Percentiles rank a stretch among this genome's conserved stretches.
phyloP scores from a whole-genome alignment of 2,329 filamentous ascomycete species.

The Calonectria pauciramosa region DNA sequence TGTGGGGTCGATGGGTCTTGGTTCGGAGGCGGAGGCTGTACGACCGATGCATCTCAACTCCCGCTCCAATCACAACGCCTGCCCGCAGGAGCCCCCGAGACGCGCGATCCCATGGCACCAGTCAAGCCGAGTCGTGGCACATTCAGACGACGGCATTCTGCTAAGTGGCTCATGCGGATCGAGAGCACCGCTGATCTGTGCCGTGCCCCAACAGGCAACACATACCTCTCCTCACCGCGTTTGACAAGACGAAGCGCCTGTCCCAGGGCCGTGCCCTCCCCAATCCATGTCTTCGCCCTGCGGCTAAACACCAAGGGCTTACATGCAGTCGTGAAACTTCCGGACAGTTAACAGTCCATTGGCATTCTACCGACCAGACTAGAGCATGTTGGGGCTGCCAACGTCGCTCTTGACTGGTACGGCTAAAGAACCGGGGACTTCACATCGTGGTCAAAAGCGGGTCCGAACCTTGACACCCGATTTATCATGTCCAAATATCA shows the following conservation, averaged over 20 bases:
- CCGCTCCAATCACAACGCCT: constrained; percentile 47
- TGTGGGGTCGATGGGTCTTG: constrained; percentile 45
- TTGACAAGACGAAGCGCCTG: constrained; percentile 13
- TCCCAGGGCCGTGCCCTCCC: background rate
- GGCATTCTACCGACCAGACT: constrained; percentile 41
- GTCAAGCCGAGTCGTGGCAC: constrained; percentile 37
- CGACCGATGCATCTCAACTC: constrained; percentile 44
- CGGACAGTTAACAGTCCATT: constrained; percentile 20
- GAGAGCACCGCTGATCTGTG: constrained; percentile 28
- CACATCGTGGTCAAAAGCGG: constrained; percentile 32
- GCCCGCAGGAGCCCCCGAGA: constrained; percentile 31
- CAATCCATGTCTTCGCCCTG: constrained; percentile 21
- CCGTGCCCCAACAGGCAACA: constrained; percentile 19
- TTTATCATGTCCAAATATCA: constrained; percentile 30
- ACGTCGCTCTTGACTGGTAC: constrained; percentile 45
- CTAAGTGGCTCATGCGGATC: constrained; percentile 35
- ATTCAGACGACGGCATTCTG: constrained; percentile 34
- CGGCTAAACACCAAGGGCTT: constrained; percentile 36
- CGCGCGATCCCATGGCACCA: constrained; percentile 41
- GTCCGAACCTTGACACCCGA: constrained; percentile 37
- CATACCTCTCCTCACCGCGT: constrained; percentile 1
- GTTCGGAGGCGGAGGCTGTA: constrained; percentile 43
- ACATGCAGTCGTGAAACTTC: constrained; percentile 31
- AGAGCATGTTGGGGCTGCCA: constrained; percentile 33
- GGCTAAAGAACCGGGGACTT: constrained; percentile 42